Base-by-base conservation (phyloP, 176 grass and related monocot genomes). In the Ensete glaucum region DNA sequence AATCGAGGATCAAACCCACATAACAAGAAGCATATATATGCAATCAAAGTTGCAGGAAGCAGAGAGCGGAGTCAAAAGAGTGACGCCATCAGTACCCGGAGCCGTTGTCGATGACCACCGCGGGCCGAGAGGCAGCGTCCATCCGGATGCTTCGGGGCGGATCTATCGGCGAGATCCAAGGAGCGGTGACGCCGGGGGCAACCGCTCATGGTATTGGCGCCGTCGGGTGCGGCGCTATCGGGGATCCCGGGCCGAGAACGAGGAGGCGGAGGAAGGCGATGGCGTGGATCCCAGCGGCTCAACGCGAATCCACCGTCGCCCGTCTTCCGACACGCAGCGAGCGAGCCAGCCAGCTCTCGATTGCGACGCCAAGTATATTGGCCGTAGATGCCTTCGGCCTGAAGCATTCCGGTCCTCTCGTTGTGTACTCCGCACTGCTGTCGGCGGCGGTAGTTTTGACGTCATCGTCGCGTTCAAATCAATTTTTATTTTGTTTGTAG, bases 91-190 rank as follows among this genome's bases (percentile, higher is more conserved):
- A 27, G 27, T 83, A 97, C 93, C 93, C 93, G 9, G 90, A 88
- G 72, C 93, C 93, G 83, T 97, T 97, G 88, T 97, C 93, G 83
- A 97, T 87, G 67, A 97, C 90, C 87, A 93, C 84, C 79, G 90
- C 90, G 12, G 90, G 90, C 69, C 93, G 93, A 71, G 82, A 83
- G 60, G 85, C 54, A 79, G 93, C 80, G 78, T 93, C 90, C 93
- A 97, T 97, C 71, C 16, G 26, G 25, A 26, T 52, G 25, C 10
- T 11, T 25, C 11, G 3, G 20, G 43, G 60, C 16, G 67, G 67
- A 50, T 78, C 67, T 52, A 56, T 66, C 69, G 62, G 10, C 54
- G 53, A 62, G 62, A 74, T 80, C 66, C 73, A 52, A 81, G 56
- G 21, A 21, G 52, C 52, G 69, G 58, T 58, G 69, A 58, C 53